Base-by-base conservation (phyloP, 164 flowering plant species). In the Pachysandra terminalis region DNA sequence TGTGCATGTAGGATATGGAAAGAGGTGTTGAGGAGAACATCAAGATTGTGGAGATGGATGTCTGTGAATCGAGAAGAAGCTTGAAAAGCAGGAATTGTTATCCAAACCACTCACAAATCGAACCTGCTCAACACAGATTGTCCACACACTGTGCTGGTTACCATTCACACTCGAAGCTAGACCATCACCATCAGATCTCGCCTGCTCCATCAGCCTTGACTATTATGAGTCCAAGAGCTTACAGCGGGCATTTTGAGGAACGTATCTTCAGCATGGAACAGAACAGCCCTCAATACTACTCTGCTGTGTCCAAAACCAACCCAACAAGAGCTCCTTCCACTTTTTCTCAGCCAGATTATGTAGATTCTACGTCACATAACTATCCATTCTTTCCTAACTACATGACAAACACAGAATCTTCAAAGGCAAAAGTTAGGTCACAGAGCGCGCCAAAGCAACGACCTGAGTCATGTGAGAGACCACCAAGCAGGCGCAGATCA, bases 401-500 rank as follows among this genome's bases (percentile, higher is more conserved):
- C 76, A 95, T 95, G 99, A 93, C 98, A 17, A 90, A 95, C 68
- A 95, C 99, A 1, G 77, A 92, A 71, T 95, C 99, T 8, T 95
- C 94, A 1, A 80, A 73, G 65, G 99, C 99, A 17, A 95, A 92
- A 74, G 91, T 68, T 0, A 70, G 99, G 26, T 95, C 99, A 49
- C 99, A 89, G 55, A 95, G 99, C 64, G 96, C 99, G 9, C 99
- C 99, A 13, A 95, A 87, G 78, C 88, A 85, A 71, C 77, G 98
- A 65, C 83, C 80, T 9, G 96, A 90, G 45, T 60, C 86, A n/a
- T 81, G 51, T n/a, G 98, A 93, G 78, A 82, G 87, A 73, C 96
- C 82, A 68, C 82, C 90, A 24, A 90, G 89, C 78, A 75, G 79
- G 62, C 68, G 93, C 41, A 81, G 89, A 71, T 66, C 83, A 5